phyloP scores from a whole-genome alignment of 2,329 filamentous ascomycete genomes.

The Lasiodiplodia sp. region DNA sequence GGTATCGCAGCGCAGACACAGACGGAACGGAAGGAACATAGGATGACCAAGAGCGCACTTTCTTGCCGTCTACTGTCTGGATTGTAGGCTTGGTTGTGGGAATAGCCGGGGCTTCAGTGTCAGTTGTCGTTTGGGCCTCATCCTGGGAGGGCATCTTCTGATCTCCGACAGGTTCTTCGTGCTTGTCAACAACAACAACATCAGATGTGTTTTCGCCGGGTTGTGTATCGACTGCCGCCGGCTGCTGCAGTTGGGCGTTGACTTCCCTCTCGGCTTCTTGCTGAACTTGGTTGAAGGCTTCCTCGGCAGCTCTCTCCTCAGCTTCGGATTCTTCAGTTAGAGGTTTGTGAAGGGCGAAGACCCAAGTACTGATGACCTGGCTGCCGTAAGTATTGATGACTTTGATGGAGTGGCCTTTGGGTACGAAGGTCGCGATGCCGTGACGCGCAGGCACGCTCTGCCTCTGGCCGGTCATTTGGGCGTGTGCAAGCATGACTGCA shows the following conservation, averaged over 20 bases:
- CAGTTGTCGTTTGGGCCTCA: slow-evolving; percentile 9
- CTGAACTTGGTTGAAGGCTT: slow-evolving; percentile 30
- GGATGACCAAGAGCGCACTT: slow-evolving; percentile 8
- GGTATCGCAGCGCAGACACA: neutral
- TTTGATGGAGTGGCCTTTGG: slow-evolving; percentile 56
- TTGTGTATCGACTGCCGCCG: neutral
- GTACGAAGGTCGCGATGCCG: slow-evolving; percentile 59
- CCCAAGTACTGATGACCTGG: slow-evolving; percentile 59
- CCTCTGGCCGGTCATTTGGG: slow-evolving; percentile 48
- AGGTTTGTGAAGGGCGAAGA: slow-evolving; percentile 55
- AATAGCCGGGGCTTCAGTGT: neutral
- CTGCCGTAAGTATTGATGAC: slow-evolving; percentile 60
- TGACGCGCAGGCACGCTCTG: slow-evolving; percentile 58
- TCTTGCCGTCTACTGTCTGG: slow-evolving; percentile 33
- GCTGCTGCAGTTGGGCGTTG: slow-evolving; percentile 35
- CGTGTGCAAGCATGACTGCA: neutral
- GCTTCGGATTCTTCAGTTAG: slow-evolving; percentile 41
- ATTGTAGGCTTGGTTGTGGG: slow-evolving; percentile 33
- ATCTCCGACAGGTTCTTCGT: neutral
- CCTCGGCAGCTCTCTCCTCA: slow-evolving; percentile 38
- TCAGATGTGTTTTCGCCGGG: slow-evolving; percentile 26
- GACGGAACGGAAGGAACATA: slow-evolving; percentile 32
- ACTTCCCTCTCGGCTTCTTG: slow-evolving; percentile 33
- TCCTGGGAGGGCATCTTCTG: neutral
- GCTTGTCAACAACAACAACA: neutral